phyloP scores from a whole-genome alignment of 768 basidiomycete genomes.

The Boletus speciosus region DNA sequence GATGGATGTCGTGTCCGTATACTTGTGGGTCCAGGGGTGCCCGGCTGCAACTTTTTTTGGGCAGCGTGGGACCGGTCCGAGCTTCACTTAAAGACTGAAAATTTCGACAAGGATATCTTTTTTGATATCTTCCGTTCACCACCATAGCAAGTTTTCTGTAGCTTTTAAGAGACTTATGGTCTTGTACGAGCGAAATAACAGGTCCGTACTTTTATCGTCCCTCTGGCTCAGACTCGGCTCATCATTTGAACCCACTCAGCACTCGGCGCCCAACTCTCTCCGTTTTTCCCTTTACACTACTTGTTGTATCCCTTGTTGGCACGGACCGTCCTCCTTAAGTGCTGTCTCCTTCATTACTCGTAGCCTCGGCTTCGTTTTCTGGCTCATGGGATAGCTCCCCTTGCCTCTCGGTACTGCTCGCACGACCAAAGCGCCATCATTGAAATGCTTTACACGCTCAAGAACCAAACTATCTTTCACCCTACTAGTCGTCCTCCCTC shows the following conservation, averaged over 20 bases:
- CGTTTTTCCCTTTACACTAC: constrained; percentile 57
- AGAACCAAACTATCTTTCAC: constrained; percentile 63
- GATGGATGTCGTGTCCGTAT: too few species aligned
- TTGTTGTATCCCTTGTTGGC: constrained; percentile 57
- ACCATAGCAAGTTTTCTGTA: background rate
- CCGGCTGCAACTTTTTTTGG: too few species aligned
- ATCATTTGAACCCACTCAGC: constrained; percentile 14
- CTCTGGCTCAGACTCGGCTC: background rate
- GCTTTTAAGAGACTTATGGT: constrained; percentile 49
- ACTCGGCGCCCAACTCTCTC: constrained; percentile 34
- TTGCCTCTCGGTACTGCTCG: constrained; percentile 26
- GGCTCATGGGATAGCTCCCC: constrained; percentile 44
- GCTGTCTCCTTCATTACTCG: constrained; percentile 20
- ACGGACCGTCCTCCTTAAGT: constrained; percentile 78
- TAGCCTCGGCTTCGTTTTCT: background rate
- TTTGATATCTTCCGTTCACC: constrained; percentile 5
- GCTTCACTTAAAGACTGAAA: background rate
- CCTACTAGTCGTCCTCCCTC: constrained; percentile 62
- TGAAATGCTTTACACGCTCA: constrained; percentile 61
- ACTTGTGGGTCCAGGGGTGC: too few species aligned
- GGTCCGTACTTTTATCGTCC: constrained; percentile 15
- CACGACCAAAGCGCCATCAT: constrained; percentile 8
- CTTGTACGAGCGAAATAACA: constrained; percentile 38
- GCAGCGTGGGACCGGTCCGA: background rate
- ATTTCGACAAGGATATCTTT: constrained; percentile 15